Conservation (phyloP, 768 basidiomycete species). For the Cytidiella melzeri region DNA sequence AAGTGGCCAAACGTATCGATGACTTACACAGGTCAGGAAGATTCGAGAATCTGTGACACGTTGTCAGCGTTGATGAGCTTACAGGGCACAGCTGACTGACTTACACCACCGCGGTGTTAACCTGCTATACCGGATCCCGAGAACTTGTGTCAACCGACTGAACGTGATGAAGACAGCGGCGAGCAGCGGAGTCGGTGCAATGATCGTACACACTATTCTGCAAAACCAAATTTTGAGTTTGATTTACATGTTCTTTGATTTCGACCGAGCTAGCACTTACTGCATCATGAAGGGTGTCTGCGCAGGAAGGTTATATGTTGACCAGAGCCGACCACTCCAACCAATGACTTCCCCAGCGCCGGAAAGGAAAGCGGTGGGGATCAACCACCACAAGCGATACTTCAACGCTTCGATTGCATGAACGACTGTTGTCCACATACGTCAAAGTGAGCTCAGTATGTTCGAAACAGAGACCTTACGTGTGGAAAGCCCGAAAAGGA, state of each 20-base stretch:
- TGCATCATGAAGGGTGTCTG: constrained; percentile 38
- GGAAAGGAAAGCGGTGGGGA: constrained; percentile 42
- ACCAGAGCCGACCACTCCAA: constrained; percentile 53
- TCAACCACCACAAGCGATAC: constrained; percentile 46
- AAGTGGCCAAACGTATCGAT: too few relatives aligned
- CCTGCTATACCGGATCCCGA: constrained; percentile 47
- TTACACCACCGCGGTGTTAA: constrained; percentile 29
- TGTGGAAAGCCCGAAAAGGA: constrained; percentile 35
- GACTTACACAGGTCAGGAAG: constrained; percentile 26
- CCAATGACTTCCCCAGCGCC: constrained; percentile 47
- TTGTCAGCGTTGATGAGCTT: too few relatives aligned
- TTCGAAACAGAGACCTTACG: constrained; percentile 23
- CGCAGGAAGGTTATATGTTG: constrained; percentile 23
- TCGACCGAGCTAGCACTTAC: constrained; percentile 20
- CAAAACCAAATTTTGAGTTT: too few relatives aligned
- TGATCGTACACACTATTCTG: constrained; percentile 36
- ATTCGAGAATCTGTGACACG: constrained; percentile 23
- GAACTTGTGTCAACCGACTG: constrained; percentile 36
- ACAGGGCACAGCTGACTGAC: too few relatives aligned
- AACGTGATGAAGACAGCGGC: constrained; percentile 54
- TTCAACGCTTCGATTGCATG: constrained; percentile 41
- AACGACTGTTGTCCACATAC: constrained; percentile 26
- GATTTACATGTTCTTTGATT: too few relatives aligned
- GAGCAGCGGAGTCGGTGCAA: constrained; percentile 51
- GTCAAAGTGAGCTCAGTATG: background rate